phyloP scores from a whole-genome alignment of 768 basidiomycete species.

The Termitomyces bulborhizus region DNA sequence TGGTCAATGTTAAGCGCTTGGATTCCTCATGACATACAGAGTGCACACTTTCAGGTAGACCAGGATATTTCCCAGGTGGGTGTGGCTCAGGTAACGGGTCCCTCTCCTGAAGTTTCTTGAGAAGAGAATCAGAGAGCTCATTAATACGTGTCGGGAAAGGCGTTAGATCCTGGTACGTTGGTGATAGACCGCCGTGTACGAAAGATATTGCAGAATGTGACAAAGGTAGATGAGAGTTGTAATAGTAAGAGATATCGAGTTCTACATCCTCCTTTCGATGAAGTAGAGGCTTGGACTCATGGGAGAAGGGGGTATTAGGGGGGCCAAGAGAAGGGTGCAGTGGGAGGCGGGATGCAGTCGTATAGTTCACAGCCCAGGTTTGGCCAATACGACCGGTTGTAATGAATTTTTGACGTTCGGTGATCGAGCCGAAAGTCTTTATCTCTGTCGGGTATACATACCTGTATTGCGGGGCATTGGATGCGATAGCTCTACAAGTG shows the following conservation, averaged over 20 bases:
- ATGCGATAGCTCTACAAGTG: neutral
- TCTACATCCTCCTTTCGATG: neutral
- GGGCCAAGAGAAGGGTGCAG: slow-evolving; percentile 65
- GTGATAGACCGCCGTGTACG: slow-evolving; percentile 87
- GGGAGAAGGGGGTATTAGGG: slow-evolving; percentile 57
- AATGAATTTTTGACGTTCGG: slow-evolving; percentile 66
- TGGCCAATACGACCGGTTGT: slow-evolving; percentile 72
- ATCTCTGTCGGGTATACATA: slow-evolving; percentile 84
- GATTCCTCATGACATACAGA: slow-evolving; percentile 5
- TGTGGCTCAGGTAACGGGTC: slow-evolving; percentile 62
- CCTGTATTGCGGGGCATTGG: slow-evolving; percentile 29
- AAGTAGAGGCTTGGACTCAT: slow-evolving; percentile 19
- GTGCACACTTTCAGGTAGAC: slow-evolving; percentile 49
- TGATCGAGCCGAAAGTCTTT: slow-evolving; percentile 70
- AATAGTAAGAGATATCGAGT: slow-evolving; percentile 8
- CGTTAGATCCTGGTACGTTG: slow-evolving; percentile 63
- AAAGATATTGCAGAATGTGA: slow-evolving; percentile 84
- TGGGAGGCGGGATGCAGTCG: slow-evolving; percentile 74
- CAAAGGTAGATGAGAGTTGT: slow-evolving; percentile 39
- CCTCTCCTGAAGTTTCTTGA: slow-evolving; percentile 64
- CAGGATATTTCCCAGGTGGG: slow-evolving; percentile 72
- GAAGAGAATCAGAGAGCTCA: slow-evolving; percentile 57
- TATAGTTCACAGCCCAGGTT: slow-evolving; percentile 84
- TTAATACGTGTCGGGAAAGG: slow-evolving; percentile 89
- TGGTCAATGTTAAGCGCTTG: slow-evolving; percentile 18